phyloP scores from a whole-genome alignment of 2,329 filamentous ascomycete species.

The Cryphonectria japonica region DNA sequence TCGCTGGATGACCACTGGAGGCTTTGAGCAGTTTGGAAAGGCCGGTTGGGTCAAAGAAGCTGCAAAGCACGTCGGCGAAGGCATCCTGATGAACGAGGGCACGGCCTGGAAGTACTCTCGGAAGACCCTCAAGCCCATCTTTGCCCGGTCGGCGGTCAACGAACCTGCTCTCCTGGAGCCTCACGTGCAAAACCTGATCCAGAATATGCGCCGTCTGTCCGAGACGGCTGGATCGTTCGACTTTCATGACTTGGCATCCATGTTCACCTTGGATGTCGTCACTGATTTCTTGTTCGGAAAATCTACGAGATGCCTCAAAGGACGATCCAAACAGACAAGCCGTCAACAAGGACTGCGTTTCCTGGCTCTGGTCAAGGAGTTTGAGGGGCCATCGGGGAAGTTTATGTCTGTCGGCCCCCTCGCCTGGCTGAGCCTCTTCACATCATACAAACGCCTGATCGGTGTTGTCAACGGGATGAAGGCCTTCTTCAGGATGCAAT shows the following conservation, averaged over 20 bases:
- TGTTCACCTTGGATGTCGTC: constrained; percentile 26
- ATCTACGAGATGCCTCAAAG: constrained; percentile 20
- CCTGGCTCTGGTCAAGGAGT: constrained; percentile 21
- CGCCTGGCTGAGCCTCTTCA: constrained; percentile 16
- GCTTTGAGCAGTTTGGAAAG: constrained; percentile 22
- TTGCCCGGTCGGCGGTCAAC: constrained; percentile 6
- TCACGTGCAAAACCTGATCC: constrained; percentile 20
- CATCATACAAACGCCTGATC: constrained; percentile 13
- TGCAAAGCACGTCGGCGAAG: constrained; percentile 24
- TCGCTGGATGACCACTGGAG: constrained; percentile 8
- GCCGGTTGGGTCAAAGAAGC: constrained; percentile 24
- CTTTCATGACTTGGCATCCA: constrained; percentile 22
- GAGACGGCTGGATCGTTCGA: constrained; percentile 5
- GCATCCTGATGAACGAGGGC: constrained; percentile 27
- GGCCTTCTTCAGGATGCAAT: constrained; percentile 23
- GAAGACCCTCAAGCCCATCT: constrained; percentile 21
- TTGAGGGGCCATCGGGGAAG: constrained; percentile 23
- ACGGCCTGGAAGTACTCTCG: constrained; percentile 24
- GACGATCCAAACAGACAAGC: not conserved
- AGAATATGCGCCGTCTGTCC: constrained; percentile 1
- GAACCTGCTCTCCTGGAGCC: constrained; percentile 24
- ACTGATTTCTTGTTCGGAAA: constrained; percentile 28
- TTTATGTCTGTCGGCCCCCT: constrained; percentile 26
- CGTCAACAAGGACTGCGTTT: constrained; percentile 16
- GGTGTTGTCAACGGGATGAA: constrained; percentile 26